Percentiles rank a stretch among this genome's conserved stretches.
Conservation (phyloP, 106 monocot species). For the Dioscorea alata region DNA sequence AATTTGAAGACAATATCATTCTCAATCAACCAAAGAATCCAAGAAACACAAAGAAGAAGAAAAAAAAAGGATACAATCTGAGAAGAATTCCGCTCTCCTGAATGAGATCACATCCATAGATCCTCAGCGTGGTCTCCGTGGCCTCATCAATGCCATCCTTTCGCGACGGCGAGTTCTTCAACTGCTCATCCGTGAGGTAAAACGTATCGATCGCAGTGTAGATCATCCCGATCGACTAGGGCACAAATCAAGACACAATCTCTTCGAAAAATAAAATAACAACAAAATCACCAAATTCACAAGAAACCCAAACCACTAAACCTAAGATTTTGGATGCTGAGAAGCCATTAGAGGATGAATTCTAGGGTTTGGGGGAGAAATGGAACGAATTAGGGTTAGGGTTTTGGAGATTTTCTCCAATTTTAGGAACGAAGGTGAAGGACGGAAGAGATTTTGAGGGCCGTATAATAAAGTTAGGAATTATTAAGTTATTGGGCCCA, state of each 20-base stretch:
- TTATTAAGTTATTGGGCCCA: too few relatives aligned
- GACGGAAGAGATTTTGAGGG: too few relatives aligned
- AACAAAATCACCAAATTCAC: too few relatives aligned
- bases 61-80: constrained; percentile 67
- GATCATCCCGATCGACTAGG: constrained; percentile 37
- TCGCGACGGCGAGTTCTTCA: constrained; percentile 72
- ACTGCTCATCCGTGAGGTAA: constrained; percentile 82
- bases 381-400: constrained; percentile 1
- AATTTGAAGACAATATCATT: background rate
- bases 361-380: constrained; percentile 6
- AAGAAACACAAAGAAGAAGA: background rate
- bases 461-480: too few relatives aligned
- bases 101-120: constrained; percentile 92
- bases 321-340: background rate
- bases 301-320: background rate
- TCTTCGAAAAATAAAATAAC: background rate
- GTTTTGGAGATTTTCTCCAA: background rate
- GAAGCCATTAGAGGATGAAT: too few relatives aligned
- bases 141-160: constrained; percentile 88
- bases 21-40: background rate
- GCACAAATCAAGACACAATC: background rate
- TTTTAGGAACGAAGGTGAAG: too few relatives aligned
- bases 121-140: constrained; percentile 64
- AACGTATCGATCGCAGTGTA: constrained; percentile 94
- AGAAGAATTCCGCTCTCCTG: constrained; percentile 95